Conservation (phyloP, 345 rosid genomes). For the Crucihimalaya himalaica region DNA sequence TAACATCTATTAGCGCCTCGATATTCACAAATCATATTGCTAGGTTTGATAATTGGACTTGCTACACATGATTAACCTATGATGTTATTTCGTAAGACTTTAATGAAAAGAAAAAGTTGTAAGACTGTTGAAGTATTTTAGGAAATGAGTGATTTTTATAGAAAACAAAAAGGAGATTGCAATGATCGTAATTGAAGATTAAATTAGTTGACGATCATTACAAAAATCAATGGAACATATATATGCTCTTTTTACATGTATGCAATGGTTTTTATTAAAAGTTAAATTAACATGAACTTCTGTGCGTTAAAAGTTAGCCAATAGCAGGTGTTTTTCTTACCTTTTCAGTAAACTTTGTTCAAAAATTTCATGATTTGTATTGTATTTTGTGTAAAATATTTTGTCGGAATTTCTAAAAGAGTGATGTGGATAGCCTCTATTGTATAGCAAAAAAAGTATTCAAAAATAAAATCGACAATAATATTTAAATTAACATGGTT, state of each 20-base stretch:
- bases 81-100: constrained; percentile 32
- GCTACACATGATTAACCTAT: constrained; percentile 43
- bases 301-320: constrained; percentile 22
- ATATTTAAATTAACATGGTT: not conserved
- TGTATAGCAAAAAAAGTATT: not conserved
- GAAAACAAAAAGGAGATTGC: constrained; percentile 42
- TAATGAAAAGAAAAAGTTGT: constrained; percentile 32
- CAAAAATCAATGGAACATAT: not conserved
- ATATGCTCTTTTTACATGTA: constrained; percentile 12
- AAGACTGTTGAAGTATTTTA: constrained; percentile 24
- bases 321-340: constrained; percentile 7
- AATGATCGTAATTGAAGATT: constrained; percentile 30
- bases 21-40: constrained; percentile 21
- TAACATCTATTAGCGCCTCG: constrained; percentile 25
- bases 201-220: constrained; percentile 29
- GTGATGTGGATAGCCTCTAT: not conserved
- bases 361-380: not conserved
- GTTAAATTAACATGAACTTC: constrained; percentile 16
- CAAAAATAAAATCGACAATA: not conserved
- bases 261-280: not conserved
- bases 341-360: constrained; percentile 5
- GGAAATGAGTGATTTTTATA: constrained; percentile 37
- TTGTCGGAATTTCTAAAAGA: not conserved
- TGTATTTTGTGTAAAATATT: not conserved
- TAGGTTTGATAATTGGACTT: constrained; percentile 22